A percentile compares a stretch with the other conserved stretches of the same genome.
Evolutionary conservation across 805 yeast genomes (phyloP).

Genomic region (Kodamaea kakaduensis): DNA sequence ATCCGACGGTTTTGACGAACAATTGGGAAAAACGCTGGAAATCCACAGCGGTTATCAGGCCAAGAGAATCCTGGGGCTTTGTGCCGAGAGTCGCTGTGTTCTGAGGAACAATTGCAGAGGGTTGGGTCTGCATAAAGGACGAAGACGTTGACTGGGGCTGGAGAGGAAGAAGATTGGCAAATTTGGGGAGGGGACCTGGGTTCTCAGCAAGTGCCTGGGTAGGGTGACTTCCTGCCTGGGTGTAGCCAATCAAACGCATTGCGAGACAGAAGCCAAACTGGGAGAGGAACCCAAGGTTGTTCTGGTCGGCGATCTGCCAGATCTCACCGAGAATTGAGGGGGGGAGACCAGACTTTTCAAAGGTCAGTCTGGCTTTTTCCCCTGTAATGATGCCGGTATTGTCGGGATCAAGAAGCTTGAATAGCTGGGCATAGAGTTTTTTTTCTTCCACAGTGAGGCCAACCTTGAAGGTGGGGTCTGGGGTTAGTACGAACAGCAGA

Average conservation of each 20-base stretch:
- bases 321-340: constrained; percentile 78
- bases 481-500: constrained; percentile 1
- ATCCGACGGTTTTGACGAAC: constrained; percentile 62
- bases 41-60: constrained; percentile 55
- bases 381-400: constrained; percentile 83
- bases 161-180: constrained; percentile 35
- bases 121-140: constrained; percentile 41
- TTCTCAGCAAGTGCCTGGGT: constrained; percentile 48
- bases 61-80: constrained; percentile 32
- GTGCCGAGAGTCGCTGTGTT: constrained; percentile 32
- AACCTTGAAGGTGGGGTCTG: constrained; percentile 33
- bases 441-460: constrained; percentile 73
- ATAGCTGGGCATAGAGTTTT: constrained; percentile 65
- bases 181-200: constrained; percentile 65
- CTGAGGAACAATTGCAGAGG: constrained; percentile 34
- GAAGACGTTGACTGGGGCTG: constrained; percentile 35
- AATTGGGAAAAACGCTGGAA: constrained; percentile 63
- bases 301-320: constrained; percentile 93
- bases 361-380: constrained; percentile 72
- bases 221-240: constrained; percentile 66
- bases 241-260: constrained; percentile 83
- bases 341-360: constrained; percentile 82
- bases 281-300: constrained; percentile 78
- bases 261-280: constrained; percentile 81
- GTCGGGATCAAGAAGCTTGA: constrained; percentile 76